These are phyloP conservation scores for Suaeda aralocaspica DNA, from an alignment of 148 eudicot species.

Conservation along the genomic window DNA sequence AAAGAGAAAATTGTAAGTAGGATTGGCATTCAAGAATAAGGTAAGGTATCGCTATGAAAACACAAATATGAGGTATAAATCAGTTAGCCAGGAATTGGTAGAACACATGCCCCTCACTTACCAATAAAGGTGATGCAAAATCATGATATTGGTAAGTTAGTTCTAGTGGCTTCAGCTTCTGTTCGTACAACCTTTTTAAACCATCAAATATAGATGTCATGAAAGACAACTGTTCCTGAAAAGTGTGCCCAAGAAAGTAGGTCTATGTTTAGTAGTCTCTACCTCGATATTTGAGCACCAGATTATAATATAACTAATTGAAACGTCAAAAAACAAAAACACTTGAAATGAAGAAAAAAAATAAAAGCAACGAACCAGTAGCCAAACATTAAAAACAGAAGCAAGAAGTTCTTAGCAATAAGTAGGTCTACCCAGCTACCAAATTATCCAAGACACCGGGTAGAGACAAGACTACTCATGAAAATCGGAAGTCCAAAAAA, in stretches of 20 bases:
- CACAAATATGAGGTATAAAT: not conserved
- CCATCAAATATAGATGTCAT: constrained; percentile 74
- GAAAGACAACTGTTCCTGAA: constrained; percentile 28
- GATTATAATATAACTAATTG: not conserved
- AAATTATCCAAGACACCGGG: not conserved
- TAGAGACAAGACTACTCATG: not conserved
- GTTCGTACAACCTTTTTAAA: constrained; percentile 68
- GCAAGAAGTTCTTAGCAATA: not conserved
- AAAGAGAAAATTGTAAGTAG: not conserved
- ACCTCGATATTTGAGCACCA: too few species aligned
- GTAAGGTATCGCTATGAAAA: not conserved
- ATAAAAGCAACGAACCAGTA: not conserved
- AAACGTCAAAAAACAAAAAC: not conserved
- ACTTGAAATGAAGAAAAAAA: not conserved
- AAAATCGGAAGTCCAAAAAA: not conserved
- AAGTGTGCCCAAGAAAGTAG: constrained; percentile 7
- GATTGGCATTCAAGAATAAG: not conserved
- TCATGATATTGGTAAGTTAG: constrained; percentile 63
- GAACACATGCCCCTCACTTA: constrained; percentile 32
- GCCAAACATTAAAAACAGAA: not conserved
- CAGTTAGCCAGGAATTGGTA: not conserved
- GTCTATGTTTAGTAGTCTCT: too few species aligned
- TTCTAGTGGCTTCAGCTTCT: constrained; percentile 88
- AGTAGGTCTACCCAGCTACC: too few species aligned
- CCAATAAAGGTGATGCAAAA: constrained; percentile 73